Evolutionary conservation across 2,329 filamentous ascomycete species (phyloP), one percentile per base, ranked within the genome.

Genomic region (Zopfia rhizophila): DNA sequence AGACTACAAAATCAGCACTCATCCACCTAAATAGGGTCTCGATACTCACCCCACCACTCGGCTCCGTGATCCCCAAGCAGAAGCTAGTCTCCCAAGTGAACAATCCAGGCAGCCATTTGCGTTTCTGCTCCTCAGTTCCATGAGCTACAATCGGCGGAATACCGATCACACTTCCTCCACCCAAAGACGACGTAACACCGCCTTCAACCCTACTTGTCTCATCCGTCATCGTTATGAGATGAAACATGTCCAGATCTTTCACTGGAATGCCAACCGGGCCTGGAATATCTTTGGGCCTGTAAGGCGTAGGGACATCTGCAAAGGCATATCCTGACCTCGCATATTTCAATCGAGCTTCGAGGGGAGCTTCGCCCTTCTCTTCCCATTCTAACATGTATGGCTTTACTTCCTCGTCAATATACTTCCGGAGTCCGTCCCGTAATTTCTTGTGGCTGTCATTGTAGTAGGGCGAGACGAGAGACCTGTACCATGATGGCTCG

Each of bases 371-470:
- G 29, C 76, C 76, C 16, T 66, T 63, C 40, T 71, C 74, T 53
- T 89, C 86, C 85, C 86, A 89, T 27, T 87, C 82, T 22, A 84
- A 76, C 3, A 81, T 80, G 52, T 80, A 75, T 0, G 84, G 84
- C 2, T 81, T 70, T 31, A 88, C 75, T 25, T 84, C 70, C 2
- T 77, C 74, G 46, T 88, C 79, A 35, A 88, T 73, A 50, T 87
- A 88, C 17, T 75, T 61, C 27, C 86, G 80, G 0, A 87, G 71
- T 4, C 73, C 75, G 25, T 80, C 74, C 38, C 83, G 82, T 2
- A 88, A 75, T n/a, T 68, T 72, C 22, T 79, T 78, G 61, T 89
- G 86, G 2, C 80, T 81, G 11, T 79, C 75, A 19, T 78, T 85
- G 74, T 89, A 88, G 70, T 87, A 87, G 0, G 84, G 82, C 36